These are phyloP conservation scores for Datisca glomerata DNA, from an alignment of 306 rosid genomes.

Conservation along the genomic window DNA sequence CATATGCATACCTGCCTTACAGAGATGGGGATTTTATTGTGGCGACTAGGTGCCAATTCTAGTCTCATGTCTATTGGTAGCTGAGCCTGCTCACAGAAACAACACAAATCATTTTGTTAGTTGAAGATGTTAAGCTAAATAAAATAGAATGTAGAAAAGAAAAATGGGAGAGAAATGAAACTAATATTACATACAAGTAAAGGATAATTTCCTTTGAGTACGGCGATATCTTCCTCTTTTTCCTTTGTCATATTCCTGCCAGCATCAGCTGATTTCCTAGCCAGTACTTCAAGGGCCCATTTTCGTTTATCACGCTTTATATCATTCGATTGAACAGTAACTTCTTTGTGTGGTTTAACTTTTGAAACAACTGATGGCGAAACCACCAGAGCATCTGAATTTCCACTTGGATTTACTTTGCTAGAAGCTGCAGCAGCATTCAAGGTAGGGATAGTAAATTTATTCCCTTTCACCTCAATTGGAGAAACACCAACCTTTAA, in stretches of 20 bases:
- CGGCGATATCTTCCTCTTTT: slow-evolving; percentile 40
- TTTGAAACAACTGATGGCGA: slow-evolving; percentile 37
- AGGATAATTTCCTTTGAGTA: slow-evolving; percentile 71
- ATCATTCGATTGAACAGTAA: slow-evolving; percentile 31
- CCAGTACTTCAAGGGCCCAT: slow-evolving; percentile 95
- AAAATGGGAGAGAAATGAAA: slow-evolving; percentile 8
- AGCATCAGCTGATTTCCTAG: slow-evolving; percentile 56
- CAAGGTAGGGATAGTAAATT: slow-evolving; percentile 22
- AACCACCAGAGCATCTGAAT: slow-evolving; percentile 23
- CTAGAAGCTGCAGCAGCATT: slow-evolving; percentile 29
- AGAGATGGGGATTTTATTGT: slow-evolving; percentile 66
- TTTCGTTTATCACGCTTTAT: slow-evolving; percentile 64
- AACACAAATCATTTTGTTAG: slow-evolving; percentile 20
- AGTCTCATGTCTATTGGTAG: slow-evolving; percentile 90
- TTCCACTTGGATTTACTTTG: slow-evolving; percentile 27
- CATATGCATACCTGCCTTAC: slow-evolving; percentile 77
- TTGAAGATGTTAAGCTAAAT: slow-evolving; percentile 13
- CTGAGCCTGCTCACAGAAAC: slow-evolving; percentile 63
- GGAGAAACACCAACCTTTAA: slow-evolving; percentile 26
- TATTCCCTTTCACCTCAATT: slow-evolving; percentile 29
- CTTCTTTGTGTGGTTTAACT: slow-evolving; percentile 25
- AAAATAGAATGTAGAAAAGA: slow-evolving; percentile 8
- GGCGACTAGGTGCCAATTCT: slow-evolving; percentile 47
- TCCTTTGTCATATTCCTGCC: slow-evolving; percentile 31
- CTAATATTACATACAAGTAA: slow-evolving; percentile 55